Base-by-base conservation (phyloP, 2,329 filamentous ascomycete species). In the Xenoacremonium recifei region DNA sequence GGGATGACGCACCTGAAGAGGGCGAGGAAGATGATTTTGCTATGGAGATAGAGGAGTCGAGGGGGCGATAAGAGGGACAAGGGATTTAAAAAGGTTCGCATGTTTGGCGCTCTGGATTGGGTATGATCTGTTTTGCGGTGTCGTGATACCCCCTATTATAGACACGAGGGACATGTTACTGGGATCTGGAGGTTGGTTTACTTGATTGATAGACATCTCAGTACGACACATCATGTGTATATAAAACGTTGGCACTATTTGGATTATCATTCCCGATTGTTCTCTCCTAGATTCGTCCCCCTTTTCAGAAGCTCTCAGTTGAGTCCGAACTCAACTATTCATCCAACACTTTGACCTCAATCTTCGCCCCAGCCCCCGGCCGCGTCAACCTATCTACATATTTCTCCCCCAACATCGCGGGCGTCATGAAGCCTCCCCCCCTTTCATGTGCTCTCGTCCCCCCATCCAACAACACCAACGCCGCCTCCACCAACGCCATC, bases 1-100 rank as follows among this genome's bases (percentile, higher is more conserved):
- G 60, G 13, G 63, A 67, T 36, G 65, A 65, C 21, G 52, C 54
- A 3, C 42, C 54, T 17, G 52, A 54, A 2, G 58, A 54, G 16
- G 51, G 55, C 5, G 56, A 56, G 1, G 51, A 55, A 17, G 45
- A 40, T n/a, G 55, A 55, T 39, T 40, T 42, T 17, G 34, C 48
- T 7, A 39, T 51, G n/a, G 43, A 54, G 10, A 49, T 47, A 9
- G 45, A 57, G 25, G 51, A 47, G 27, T 41, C 37, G 20, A 40
- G 48, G 33, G 37, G 39, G 11, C 40, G 48, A 29, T 50, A 41
- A 45, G 30, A 17, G 31, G 30, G 40, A n/a, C 17, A 17, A 11
- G 21, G 34, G 23, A 19, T 29, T 21, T 35, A 7, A 23, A 12
- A n/a, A n/a, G 30, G 15, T 17, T 16, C 16, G 11, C 16, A 17